A percentile compares a stretch with the other conserved stretches of the same genome.
phyloP scores from a whole-genome alignment of 306 rosid species.

The Sindora glabra region DNA sequence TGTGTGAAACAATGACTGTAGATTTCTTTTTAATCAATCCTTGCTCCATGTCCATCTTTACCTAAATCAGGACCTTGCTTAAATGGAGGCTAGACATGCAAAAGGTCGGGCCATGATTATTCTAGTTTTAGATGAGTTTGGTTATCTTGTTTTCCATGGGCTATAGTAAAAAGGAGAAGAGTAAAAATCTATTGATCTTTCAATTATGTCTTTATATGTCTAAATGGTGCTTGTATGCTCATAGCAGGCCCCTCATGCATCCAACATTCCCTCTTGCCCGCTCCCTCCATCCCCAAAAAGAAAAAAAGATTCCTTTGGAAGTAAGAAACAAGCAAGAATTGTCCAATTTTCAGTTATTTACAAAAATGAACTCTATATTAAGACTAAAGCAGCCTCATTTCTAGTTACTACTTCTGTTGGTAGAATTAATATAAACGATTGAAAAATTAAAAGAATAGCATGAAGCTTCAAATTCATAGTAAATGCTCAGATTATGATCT shows the following conservation, averaged over 20 bases:
- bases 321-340: not conserved
- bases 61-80: too few species aligned
- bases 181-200: not conserved
- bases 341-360: conserved; percentile 6
- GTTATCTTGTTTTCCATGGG: too few species aligned
- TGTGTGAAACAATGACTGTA: too few species aligned
- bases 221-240: not conserved
- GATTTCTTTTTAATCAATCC: too few species aligned
- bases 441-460: not conserved
- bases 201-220: not conserved
- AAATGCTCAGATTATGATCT: not conserved
- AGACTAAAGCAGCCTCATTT: conserved; percentile 4
- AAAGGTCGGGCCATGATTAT: too few species aligned
- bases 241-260: not conserved
- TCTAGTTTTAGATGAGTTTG: too few species aligned
- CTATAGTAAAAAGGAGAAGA: not conserved
- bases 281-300: not conserved
- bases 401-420: not conserved
- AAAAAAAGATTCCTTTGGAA: not conserved
- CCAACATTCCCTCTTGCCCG: too few species aligned
- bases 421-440: not conserved
- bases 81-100: too few species aligned
- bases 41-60: too few species aligned
- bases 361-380: not conserved
- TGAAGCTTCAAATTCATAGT: conserved; percentile 20